These are phyloP conservation scores for Picea mariana DNA, from an alignment of 83 land plant species.

Conservation along the genomic window DNA sequence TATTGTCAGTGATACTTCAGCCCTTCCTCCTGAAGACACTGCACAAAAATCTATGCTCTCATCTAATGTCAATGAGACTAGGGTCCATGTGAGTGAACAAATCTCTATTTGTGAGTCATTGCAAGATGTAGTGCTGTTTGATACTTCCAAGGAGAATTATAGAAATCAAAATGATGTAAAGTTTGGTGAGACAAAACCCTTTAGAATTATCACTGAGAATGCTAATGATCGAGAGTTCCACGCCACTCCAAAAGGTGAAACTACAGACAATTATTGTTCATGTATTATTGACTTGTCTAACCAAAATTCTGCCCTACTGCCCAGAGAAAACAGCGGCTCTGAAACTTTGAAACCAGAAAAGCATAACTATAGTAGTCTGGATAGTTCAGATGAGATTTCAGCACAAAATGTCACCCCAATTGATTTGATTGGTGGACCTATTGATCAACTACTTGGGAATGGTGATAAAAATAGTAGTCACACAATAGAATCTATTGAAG, in stretches of 20 bases:
- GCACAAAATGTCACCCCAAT: background rate
- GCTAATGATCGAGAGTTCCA: background rate
- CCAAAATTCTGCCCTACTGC: background rate
- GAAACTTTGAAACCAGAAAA: no score
- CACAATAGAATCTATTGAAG: background rate
- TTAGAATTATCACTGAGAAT: background rate
- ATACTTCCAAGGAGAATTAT: background rate
- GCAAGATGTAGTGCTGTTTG: background rate
- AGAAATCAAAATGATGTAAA: background rate
- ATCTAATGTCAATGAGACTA: background rate
- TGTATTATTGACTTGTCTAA: background rate
- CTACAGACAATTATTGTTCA: background rate
- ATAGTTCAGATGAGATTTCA: background rate
- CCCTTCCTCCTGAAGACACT: background rate
- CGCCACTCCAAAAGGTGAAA: background rate
- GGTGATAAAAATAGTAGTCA: background rate
- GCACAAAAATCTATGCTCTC: constrained; percentile 11
- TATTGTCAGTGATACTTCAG: constrained; percentile 1
- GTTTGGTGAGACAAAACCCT: background rate
- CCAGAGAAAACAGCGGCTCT: background rate
- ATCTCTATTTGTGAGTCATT: background rate
- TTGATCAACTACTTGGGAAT: background rate
- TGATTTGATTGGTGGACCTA: background rate
- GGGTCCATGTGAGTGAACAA: constrained; percentile 2
- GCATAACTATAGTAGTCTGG: background rate